phyloP scores from a whole-genome alignment of 345 rosid species.

The Acer campestre region DNA sequence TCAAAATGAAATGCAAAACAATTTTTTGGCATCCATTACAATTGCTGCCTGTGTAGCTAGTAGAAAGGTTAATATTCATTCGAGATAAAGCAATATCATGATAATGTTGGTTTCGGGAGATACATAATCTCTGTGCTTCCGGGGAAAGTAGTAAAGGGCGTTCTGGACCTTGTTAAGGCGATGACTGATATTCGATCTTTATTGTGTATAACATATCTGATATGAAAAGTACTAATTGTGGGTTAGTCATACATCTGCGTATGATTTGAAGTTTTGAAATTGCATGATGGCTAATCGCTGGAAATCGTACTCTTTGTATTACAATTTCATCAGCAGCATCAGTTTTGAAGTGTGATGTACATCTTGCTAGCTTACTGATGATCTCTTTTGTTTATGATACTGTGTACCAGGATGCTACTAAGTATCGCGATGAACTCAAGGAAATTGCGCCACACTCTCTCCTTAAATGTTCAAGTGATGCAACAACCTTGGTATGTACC shows the following conservation, averaged over 20 bases:
- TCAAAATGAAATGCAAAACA: background rate
- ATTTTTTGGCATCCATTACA: background rate
- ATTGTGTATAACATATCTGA: background rate
- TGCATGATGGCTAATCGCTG: background rate
- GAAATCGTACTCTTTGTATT: background rate
- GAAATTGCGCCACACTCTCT: slow-evolving; percentile 66
- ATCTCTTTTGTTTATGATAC: slow-evolving; percentile 1
- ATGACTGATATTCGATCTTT: background rate
- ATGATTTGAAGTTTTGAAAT: background rate
- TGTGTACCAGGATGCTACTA: slow-evolving; percentile 62
- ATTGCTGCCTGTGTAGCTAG: background rate
- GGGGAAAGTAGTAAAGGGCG: background rate
- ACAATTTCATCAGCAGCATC: background rate
- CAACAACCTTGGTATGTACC: slow-evolving; percentile 69
- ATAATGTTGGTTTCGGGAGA: background rate
- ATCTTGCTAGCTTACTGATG: slow-evolving; percentile 5
- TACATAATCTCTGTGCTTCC: background rate
- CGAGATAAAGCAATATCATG: background rate
- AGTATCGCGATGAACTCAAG: slow-evolving; percentile 51
- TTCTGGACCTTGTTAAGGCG: background rate
- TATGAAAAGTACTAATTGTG: background rate
- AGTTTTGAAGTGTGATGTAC: background rate
- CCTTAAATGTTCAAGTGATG: slow-evolving; percentile 68
- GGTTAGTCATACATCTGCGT: background rate
- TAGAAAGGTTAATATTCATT: background rate